Base-by-base conservation (phyloP, 2,329 filamentous ascomycete genomes). In the Phyllosticta citrichinensis region DNA sequence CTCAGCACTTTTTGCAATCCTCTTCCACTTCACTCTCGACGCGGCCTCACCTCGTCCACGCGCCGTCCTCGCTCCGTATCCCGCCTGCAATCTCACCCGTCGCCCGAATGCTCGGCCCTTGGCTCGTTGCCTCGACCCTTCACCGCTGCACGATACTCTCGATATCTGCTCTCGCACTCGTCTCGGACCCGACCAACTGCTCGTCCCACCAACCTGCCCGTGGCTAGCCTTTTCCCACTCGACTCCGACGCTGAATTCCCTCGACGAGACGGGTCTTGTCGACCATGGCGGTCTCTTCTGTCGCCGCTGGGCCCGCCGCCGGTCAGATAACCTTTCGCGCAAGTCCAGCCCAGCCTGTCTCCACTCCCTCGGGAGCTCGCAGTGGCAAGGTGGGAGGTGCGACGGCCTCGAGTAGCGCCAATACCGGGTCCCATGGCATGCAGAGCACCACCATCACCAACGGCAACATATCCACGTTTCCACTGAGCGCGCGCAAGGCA, bases 401-500 rank as follows among this genome's bases (percentile, higher is more conserved):
- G 58, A 65, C 66, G 55, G 60, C 67, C n/a, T 55, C 67, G 22
- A 62, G 63, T 33, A 71, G 65, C 59, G 68, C 67, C 55, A 59
- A 50, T 25, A 52, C 53, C 35, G 25, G 12, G 52, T 19, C 61
- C 11, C 52, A 55, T 22, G 35, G 53, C 57, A 33, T 40, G 35
- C n/a, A 47, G 14, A 20, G 69, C 27, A 22, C 50, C 47, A 40
- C 27, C 59, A 25, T 8, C 22, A 50, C 54, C n/a, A 75, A 70
- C 62, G 75, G 72, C 63, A 70, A 70, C 55, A 47, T 47, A 14
- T 67, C 70, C 66, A 70, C 68, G 57, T 81, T 83, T 35, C 85
- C 85, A 57, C 76, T 87, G 69, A 87, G 84, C 75, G 83, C 83
- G 69, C 81, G 85, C 66, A 80, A 83, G 68, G 83, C 85, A 51